Percentiles rank a stretch among this genome's conserved stretches.
Evolutionary conservation across 805 yeast genomes (phyloP).

Genomic region (Cyberlindnera mississippiensis): DNA sequence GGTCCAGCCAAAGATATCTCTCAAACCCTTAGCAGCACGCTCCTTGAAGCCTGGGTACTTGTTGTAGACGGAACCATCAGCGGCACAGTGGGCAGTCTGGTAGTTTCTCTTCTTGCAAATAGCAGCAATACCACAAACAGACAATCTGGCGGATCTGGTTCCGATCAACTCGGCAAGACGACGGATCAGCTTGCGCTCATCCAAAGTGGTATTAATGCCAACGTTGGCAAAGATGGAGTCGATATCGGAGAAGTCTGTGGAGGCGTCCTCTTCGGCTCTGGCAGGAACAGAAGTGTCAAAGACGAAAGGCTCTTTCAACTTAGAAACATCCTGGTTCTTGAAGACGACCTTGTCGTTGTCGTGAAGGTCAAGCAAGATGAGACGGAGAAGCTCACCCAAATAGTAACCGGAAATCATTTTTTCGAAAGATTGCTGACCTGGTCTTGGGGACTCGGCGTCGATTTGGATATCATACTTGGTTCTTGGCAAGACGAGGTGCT

Average conservation of each 20-base stretch:
- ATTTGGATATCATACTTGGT: slow-evolving; percentile 80
- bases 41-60: slow-evolving; percentile 88
- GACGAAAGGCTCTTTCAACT: slow-evolving; percentile 58
- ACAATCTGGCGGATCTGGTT: slow-evolving; percentile 86
- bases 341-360: slow-evolving; percentile 58
- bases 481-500: slow-evolving; percentile 78
- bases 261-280: slow-evolving; percentile 82
- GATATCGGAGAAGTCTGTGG: slow-evolving; percentile 74
- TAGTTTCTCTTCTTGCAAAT: slow-evolving; percentile 82
- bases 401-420: slow-evolving; percentile 98
- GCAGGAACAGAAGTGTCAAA: slow-evolving; percentile 92
- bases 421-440: slow-evolving; percentile 93
- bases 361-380: slow-evolving; percentile 70
- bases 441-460: slow-evolving; percentile 88
- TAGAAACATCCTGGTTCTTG: slow-evolving; percentile 60
- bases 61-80: slow-evolving; percentile 95
- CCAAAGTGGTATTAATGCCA: slow-evolving; percentile 59
- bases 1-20: slow-evolving; percentile 85
- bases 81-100: slow-evolving; percentile 82
- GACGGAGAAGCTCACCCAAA: slow-evolving; percentile 86
- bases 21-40: slow-evolving; percentile 83
- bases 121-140: slow-evolving; percentile 95
- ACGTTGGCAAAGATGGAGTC: slow-evolving; percentile 61
- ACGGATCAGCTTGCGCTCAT: slow-evolving; percentile 81
- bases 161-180: slow-evolving; percentile 84